Percentiles rank a stretch among this genome's conserved stretches.
Conservation (phyloP, 345 rosid species). For the Camelina neglecta region DNA sequence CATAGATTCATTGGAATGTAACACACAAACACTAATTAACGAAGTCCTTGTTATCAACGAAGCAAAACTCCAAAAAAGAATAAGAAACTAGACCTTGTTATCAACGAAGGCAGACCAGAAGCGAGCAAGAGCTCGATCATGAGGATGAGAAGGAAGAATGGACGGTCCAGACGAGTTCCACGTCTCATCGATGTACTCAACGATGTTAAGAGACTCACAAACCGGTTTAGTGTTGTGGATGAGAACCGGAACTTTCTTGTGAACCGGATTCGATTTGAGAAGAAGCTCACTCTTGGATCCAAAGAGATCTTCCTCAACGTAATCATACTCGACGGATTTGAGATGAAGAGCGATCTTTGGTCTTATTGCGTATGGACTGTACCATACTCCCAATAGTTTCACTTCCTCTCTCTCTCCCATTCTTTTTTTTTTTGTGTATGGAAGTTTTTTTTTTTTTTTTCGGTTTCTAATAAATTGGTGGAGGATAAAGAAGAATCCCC, state of each 20-base stretch:
- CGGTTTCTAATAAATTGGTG: not conserved
- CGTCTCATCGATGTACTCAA: constrained; percentile 58
- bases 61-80: not conserved
- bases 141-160: constrained; percentile 64
- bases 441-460: not conserved
- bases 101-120: constrained; percentile 74
- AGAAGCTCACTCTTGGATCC: constrained; percentile 47
- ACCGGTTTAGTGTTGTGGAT: constrained; percentile 44
- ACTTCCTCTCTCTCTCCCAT: constrained; percentile 40
- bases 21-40: no score
- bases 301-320: constrained; percentile 41
- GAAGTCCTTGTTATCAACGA: no score
- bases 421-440: not conserved
- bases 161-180: constrained; percentile 60
- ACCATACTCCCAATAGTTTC: constrained; percentile 47
- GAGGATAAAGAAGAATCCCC: not conserved
- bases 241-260: constrained; percentile 53
- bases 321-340: constrained; percentile 43
- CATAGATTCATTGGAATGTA: no score
- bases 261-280: constrained; percentile 46
- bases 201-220: constrained; percentile 37
- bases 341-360: constrained; percentile 47
- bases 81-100: constrained; percentile 51
- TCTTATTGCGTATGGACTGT: constrained; percentile 44
- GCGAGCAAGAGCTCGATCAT: constrained; percentile 67